phyloP scores from a whole-genome alignment of 306 rosid genomes.

The Acacia crassicarpa region DNA sequence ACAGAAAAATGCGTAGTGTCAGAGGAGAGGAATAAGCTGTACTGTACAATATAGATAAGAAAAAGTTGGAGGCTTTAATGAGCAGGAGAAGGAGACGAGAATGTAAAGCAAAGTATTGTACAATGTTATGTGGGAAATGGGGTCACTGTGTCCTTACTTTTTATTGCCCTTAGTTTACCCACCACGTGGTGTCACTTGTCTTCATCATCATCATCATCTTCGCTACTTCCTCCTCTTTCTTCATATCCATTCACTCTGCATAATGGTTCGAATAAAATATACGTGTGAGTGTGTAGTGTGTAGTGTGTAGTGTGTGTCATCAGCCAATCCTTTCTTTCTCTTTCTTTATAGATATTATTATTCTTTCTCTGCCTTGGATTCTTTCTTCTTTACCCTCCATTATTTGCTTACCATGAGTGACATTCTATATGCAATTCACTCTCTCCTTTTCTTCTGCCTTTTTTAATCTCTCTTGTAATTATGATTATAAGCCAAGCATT shows the following conservation, averaged over 20 bases:
- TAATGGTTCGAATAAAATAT: neutral
- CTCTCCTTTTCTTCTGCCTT: neutral
- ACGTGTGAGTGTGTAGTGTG: neutral
- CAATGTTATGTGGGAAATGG: neutral
- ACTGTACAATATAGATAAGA: neutral
- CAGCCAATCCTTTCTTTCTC: neutral
- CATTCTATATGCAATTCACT: neutral
- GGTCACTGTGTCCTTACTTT: slow-evolving; percentile 5
- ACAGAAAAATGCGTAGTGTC: neutral
- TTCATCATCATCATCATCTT: slow-evolving; percentile 1
- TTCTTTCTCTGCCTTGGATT: neutral
- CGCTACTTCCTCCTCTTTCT: neutral
- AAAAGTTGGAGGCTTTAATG: neutral
- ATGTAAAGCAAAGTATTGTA: neutral
- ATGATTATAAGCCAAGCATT: neutral
- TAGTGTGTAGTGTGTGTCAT: neutral
- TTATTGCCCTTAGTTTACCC: neutral
- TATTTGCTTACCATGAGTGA: neutral
- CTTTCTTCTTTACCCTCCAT: neutral
- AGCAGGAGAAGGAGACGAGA: neutral
- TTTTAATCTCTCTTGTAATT: neutral
- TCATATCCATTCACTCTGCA: neutral
- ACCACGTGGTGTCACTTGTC: neutral
- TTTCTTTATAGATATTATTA: neutral
- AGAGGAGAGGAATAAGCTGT: slow-evolving; percentile 6